phyloP scores from a whole-genome alignment of 257 asterid species.

The Solanum infundibuliforme region DNA sequence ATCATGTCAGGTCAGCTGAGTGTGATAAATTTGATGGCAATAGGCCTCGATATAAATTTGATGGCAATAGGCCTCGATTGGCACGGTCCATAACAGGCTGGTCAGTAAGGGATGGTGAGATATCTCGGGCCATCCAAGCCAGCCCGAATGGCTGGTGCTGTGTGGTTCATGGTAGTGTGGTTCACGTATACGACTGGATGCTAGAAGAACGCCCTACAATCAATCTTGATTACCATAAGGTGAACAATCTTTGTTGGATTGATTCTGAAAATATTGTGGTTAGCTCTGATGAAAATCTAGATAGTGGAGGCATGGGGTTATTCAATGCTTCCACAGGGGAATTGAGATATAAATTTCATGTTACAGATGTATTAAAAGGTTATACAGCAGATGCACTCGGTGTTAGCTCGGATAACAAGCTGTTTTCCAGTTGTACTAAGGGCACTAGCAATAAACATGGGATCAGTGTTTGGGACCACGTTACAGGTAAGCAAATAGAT shows the following conservation, averaged over 20 bases:
- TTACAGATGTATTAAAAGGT: slow-evolving; percentile 48
- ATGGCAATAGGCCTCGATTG: slow-evolving; percentile 60
- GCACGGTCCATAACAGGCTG: slow-evolving; percentile 38
- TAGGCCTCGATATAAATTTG: slow-evolving; percentile 48
- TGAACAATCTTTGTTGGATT: slow-evolving; percentile 59
- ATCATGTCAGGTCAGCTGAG: slow-evolving; percentile 59
- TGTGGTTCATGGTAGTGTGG: slow-evolving; percentile 82
- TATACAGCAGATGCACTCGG: slow-evolving; percentile 63
- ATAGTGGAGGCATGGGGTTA: slow-evolving; percentile 69
- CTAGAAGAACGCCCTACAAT: slow-evolving; percentile 63
- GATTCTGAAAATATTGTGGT: slow-evolving; percentile 51
- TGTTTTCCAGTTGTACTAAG: slow-evolving; percentile 59
- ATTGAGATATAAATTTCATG: slow-evolving; percentile 44
- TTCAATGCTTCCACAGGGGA: slow-evolving; percentile 50
- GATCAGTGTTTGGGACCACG: slow-evolving; percentile 78
- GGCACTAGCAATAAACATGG: slow-evolving; percentile 61
- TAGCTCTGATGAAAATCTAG: slow-evolving; percentile 59
- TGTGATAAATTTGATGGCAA: slow-evolving; percentile 85
- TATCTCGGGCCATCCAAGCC: slow-evolving; percentile 45
- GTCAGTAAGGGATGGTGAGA: slow-evolving; percentile 70
- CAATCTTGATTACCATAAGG: slow-evolving; percentile 63
- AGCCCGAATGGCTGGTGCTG: slow-evolving; percentile 78
- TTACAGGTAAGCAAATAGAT: slow-evolving; percentile 55
- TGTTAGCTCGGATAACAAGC: slow-evolving; percentile 37
- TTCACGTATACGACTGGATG: slow-evolving; percentile 81